Conservation (phyloP, 805 yeast species). For the Candida mattraensis region DNA sequence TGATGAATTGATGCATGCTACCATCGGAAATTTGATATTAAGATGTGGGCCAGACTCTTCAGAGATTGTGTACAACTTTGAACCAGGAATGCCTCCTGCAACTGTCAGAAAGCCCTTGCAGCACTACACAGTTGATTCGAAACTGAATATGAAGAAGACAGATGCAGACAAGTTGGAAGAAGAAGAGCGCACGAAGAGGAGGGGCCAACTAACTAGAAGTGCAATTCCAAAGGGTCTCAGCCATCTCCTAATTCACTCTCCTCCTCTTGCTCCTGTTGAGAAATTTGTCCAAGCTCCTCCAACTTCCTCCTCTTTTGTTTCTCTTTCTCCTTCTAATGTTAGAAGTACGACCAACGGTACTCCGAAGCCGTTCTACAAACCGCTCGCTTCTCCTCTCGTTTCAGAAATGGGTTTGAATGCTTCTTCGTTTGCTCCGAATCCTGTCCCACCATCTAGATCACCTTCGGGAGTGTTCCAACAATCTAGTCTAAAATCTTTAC, state of each 20-base stretch:
- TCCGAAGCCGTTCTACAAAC: not conserved
- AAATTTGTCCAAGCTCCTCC: slow-evolving; percentile 22
- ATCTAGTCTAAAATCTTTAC: slow-evolving; percentile 1
- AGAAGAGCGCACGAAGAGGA: slow-evolving; percentile 46
- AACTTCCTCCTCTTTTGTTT: too few species aligned
- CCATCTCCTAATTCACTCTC: slow-evolving; percentile 45
- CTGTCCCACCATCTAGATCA: too few species aligned
- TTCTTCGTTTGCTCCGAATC: too few species aligned
- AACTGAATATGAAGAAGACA: slow-evolving; percentile 31
- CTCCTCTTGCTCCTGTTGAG: slow-evolving; percentile 33
- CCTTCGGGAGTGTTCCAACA: too few species aligned
- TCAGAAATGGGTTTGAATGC: too few species aligned
- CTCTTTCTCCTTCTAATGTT: slow-evolving; percentile 11
- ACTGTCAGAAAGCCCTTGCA: slow-evolving; percentile 45
- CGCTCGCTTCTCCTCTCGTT: slow-evolving; percentile 1
- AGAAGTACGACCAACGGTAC: slow-evolving; percentile 7
- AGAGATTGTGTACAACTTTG: slow-evolving; percentile 46
- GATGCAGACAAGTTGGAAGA: slow-evolving; percentile 43
- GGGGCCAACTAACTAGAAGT: slow-evolving; percentile 49
- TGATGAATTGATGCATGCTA: slow-evolving; percentile 64
- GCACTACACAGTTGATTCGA: slow-evolving; percentile 36
- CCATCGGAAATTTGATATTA: slow-evolving; percentile 59
- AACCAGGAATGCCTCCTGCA: slow-evolving; percentile 62
- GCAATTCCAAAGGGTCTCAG: slow-evolving; percentile 56
- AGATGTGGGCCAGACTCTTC: slow-evolving; percentile 65